Evolutionary conservation across 1,139 yeast species (phyloP), one percentile per base, ranked within the genome.

Genomic region (Blastobotrys ciferrii): DNA sequence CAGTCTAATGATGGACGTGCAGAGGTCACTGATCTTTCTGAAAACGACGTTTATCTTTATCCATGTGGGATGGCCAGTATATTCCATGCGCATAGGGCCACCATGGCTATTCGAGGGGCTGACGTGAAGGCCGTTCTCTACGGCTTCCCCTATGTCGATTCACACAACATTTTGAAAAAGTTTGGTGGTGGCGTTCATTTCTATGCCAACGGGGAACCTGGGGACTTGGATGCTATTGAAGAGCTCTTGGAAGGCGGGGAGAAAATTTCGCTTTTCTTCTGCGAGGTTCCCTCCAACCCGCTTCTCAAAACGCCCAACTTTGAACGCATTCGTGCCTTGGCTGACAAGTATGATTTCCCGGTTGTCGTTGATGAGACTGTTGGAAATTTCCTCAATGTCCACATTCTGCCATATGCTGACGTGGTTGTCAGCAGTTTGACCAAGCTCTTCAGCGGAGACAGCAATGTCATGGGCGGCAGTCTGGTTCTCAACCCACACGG

Each of bases 211-310:
- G 97, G 96, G 7, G 95, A 87, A 59, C 86, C 81, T 53, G 74
- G 71, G 11, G 84, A 94, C 2, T 71, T 92, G 58, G 79, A 75
- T 40, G 80, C 80, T 46, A 69, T 92, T 38, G 94, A 88, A 61
- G 58, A 61, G 12, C 71, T 77, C 37, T 73, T 92, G 51, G 78
- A 74, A 49, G 54, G 70, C 0, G 96, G 96, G 2, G 84, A 78
- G 53, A 70, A 73, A 47, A 78, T 82, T 37, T 74, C 89, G 40
- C 82, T 82, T 0, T 75, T 92, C 35, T 87, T 87, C 64, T 85
- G 96, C 62, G 98, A 94, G 68, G 84, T 95, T 57, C 98, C 98
- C 0, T 85, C 96, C 0, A 91, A 91, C 66, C 98, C 98, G 9
- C 72, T 89, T 52, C 73, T 92, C 57, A 85, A 82, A 61, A 83